Conservation (phyloP, 1,139 yeast genomes). For the Groenewaldozyma auringiensis region DNA sequence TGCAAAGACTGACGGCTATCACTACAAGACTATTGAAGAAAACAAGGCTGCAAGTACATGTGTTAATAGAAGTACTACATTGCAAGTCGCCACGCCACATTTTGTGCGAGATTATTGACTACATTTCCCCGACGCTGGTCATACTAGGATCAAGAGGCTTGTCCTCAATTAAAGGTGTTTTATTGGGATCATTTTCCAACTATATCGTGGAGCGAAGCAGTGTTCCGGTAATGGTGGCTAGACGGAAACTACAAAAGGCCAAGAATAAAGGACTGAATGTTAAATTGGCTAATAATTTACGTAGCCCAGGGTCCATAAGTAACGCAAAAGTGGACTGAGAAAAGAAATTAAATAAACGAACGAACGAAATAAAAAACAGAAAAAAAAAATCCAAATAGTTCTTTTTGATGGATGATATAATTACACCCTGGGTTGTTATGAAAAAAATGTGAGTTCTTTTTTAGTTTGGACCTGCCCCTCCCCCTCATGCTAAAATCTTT, state of each 20-base stretch:
- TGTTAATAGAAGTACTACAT: slow-evolving; percentile 67
- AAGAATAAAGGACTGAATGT: slow-evolving; percentile 43
- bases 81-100: slow-evolving; percentile 86
- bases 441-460: neutral
- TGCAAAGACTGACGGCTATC: slow-evolving; percentile 53
- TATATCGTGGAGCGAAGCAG: slow-evolving; percentile 69
- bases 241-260: slow-evolving; percentile 71
- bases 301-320: slow-evolving; percentile 22
- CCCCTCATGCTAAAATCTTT: neutral
- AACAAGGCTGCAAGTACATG: slow-evolving; percentile 70
- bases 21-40: slow-evolving; percentile 53
- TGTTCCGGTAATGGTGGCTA: slow-evolving; percentile 87
- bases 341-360: no score
- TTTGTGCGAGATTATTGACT: slow-evolving; percentile 73
- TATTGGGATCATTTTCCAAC: slow-evolving; percentile 67
- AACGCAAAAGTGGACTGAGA: slow-evolving; percentile 24
- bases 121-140: slow-evolving; percentile 73
- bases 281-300: slow-evolving; percentile 36
- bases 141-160: slow-evolving; percentile 78
- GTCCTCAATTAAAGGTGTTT: slow-evolving; percentile 66
- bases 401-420: slow-evolving; percentile 1
- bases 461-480: neutral
- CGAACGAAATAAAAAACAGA: no score
- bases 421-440: neutral
- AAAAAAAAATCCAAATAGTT: no score